Evolutionary conservation across 345 rosid genomes (phyloP).

Genomic region (Pugionium cornutum): DNA sequence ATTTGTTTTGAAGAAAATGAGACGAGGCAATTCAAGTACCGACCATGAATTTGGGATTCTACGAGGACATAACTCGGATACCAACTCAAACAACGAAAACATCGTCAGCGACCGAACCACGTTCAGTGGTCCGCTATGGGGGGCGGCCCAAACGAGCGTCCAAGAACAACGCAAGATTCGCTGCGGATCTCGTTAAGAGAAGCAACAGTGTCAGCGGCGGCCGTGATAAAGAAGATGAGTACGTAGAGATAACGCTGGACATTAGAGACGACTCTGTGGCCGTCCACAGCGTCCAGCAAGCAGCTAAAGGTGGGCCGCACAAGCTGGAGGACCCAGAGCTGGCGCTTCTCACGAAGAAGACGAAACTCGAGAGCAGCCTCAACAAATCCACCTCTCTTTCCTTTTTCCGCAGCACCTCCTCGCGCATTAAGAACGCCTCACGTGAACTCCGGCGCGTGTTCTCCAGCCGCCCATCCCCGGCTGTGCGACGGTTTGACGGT

Average conservation of each 20-base stretch:
- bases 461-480: constrained; percentile 49
- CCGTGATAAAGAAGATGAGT: constrained; percentile 44
- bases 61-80: constrained; percentile 51
- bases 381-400: constrained; percentile 49
- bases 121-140: constrained; percentile 74
- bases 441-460: constrained; percentile 75
- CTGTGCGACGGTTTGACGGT: constrained; percentile 53
- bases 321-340: constrained; percentile 64
- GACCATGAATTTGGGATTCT: constrained; percentile 41
- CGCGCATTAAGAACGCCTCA: constrained; percentile 67
- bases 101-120: constrained; percentile 57
- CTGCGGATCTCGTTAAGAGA: constrained; percentile 47
- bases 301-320: constrained; percentile 37
- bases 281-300: constrained; percentile 82
- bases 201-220: constrained; percentile 28
- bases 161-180: constrained; percentile 81
- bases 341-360: constrained; percentile 61
- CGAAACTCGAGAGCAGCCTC: constrained; percentile 51
- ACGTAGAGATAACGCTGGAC: constrained; percentile 86
- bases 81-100: constrained; percentile 71
- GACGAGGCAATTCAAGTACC: constrained; percentile 38
- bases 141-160: constrained; percentile 59
- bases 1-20: constrained; percentile 16
- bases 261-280: constrained; percentile 76
- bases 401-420: constrained; percentile 64